Conservation (phyloP, 202 grass and related monocot genomes). For the Elaeis oleifera region DNA sequence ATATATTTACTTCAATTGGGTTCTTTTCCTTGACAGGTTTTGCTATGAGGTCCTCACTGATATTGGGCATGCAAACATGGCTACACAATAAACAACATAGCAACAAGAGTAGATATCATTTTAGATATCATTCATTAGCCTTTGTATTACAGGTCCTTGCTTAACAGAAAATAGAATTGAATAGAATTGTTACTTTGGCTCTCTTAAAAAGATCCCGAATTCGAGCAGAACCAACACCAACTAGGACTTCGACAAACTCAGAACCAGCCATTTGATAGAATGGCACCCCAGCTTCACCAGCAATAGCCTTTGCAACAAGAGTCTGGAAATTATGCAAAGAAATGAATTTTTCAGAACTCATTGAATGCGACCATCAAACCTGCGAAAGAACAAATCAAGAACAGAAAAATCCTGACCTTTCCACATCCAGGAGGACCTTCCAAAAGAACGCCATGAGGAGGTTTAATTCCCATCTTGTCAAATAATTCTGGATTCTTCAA, state of each 20-base stretch:
- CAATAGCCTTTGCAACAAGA: constrained; percentile 32
- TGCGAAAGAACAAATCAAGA: not conserved
- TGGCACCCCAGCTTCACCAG: constrained; percentile 34
- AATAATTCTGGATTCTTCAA: constrained; percentile 35
- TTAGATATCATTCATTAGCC: too few species aligned
- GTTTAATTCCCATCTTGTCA: constrained; percentile 37
- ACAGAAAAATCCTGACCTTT: constrained; percentile 9
- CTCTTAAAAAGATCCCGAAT: constrained; percentile 36
- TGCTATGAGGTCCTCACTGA: too few species aligned
- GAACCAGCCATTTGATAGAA: constrained; percentile 43
- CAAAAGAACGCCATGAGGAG: constrained; percentile 33
- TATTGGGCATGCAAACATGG: too few species aligned
- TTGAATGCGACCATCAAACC: not conserved
- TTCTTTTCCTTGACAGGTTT: too few species aligned
- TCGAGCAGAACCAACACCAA: constrained; percentile 36
- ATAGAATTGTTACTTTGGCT: constrained; percentile 16
- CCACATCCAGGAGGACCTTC: constrained; percentile 36
- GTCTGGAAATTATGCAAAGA: constrained; percentile 14
- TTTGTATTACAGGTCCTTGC: not conserved
- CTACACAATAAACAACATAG: too few species aligned
- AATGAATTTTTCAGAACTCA: not conserved
- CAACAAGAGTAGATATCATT: too few species aligned
- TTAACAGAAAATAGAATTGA: not conserved
- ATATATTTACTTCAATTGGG: too few species aligned
- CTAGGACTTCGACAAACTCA: constrained; percentile 35